phyloP scores from a whole-genome alignment of 2,329 filamentous ascomycete species.

The Ramularia collo-cygni region DNA sequence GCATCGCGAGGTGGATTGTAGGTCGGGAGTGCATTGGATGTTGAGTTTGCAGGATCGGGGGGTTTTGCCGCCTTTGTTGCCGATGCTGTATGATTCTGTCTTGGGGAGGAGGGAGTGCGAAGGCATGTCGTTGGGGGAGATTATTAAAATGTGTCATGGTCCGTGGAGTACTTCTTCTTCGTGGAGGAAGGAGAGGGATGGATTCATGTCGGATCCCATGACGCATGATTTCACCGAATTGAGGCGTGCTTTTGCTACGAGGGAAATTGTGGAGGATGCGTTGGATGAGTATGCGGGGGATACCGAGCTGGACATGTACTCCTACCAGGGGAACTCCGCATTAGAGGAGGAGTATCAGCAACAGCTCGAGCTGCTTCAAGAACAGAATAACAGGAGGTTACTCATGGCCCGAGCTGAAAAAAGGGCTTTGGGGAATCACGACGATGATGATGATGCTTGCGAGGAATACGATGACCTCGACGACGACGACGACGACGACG shows the following conservation, averaged over 20 bases:
- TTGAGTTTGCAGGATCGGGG: slow-evolving; percentile 30
- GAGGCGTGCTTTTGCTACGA: slow-evolving; percentile 12
- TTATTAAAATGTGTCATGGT: slow-evolving; percentile 2
- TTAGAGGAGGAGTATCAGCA: slow-evolving; percentile 32
- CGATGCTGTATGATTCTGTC: too few species aligned
- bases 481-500: background rate
- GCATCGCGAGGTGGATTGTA: slow-evolving; percentile 11
- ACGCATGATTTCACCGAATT: slow-evolving; percentile 13
- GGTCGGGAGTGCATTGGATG: slow-evolving; percentile 31
- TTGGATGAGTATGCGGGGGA: too few species aligned
- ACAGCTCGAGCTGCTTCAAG: slow-evolving; percentile 1
- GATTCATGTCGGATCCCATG: slow-evolving; percentile 1
- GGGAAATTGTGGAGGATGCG: slow-evolving; percentile 9
- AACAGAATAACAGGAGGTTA: background rate
- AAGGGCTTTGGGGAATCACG: too few species aligned
- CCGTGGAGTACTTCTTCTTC: too few species aligned
- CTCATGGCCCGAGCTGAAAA: background rate
- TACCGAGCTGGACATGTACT: slow-evolving; percentile 50
- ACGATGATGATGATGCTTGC: too few species aligned
- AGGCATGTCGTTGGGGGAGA: slow-evolving; percentile 11
- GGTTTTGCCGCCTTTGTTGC: slow-evolving; percentile 28
- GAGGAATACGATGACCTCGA: too few species aligned
- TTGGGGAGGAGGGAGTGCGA: too few species aligned
- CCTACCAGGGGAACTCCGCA: too few species aligned
- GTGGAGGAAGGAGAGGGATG: background rate